A percentile compares a stretch with the other conserved stretches of the same genome.
Conservation (phyloP, 306 rosid genomes). For the Lithocarpus polystachyus region DNA sequence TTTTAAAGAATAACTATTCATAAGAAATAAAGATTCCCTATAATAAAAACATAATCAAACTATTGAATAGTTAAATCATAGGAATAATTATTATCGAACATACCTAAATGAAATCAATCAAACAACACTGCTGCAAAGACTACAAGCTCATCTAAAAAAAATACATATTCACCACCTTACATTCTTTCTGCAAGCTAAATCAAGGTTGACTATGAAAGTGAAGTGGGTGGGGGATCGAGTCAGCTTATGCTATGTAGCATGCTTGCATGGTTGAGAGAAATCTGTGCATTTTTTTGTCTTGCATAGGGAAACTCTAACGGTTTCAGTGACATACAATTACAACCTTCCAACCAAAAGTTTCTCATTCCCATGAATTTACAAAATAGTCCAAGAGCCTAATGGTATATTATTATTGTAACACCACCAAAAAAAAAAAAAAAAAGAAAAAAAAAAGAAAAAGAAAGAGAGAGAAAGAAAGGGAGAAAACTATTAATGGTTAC, state of each 20-base stretch:
- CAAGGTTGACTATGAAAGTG: not conserved
- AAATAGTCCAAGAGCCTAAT: not conserved
- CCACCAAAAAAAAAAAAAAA: not conserved
- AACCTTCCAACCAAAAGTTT: not conserved
- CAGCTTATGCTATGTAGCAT: not conserved
- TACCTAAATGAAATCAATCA: too few relatives aligned
- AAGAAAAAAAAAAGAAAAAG: not conserved
- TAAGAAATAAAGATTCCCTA: too few relatives aligned
- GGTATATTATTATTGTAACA: slow-evolving; percentile 12
- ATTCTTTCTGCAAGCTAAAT: not conserved
- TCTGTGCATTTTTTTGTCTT: too few relatives aligned
- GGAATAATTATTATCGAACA: too few relatives aligned
- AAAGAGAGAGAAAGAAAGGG: not conserved
- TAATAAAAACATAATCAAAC: too few relatives aligned
- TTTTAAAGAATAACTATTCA: too few relatives aligned
- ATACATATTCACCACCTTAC: not conserved
- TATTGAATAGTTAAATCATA: too few relatives aligned
- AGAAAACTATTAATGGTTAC: slow-evolving; percentile 8
- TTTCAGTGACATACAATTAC: not conserved
- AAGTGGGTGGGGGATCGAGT: not conserved
- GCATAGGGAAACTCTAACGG: not conserved
- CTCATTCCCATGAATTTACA: slow-evolving; percentile 14
- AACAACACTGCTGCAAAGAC: too few relatives aligned
- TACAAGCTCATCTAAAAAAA: too few relatives aligned
- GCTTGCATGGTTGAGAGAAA: not conserved